A percentile compares a stretch with the other conserved stretches of the same genome.
phyloP scores from a whole-genome alignment of 2,329 filamentous ascomycete species.

The Pyrenophora seminiperda region DNA sequence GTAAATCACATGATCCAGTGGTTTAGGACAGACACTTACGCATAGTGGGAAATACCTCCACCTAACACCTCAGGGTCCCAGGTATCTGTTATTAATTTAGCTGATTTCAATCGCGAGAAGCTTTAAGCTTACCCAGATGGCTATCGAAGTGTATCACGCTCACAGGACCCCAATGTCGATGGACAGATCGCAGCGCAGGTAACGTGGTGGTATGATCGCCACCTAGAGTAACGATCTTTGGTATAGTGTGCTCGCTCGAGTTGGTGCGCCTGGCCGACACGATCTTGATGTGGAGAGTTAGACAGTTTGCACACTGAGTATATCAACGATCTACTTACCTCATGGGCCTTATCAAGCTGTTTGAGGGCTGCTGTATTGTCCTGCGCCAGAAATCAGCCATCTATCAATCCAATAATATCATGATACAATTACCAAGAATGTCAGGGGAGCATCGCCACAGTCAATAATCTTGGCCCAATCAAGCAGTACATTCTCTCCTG shows the following conservation, averaged over 20 bases:
- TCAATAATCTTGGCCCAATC: constrained; percentile 61
- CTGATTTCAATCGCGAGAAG: neutral
- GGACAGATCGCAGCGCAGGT: constrained; percentile 57
- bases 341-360: constrained; percentile 59
- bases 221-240: constrained; percentile 59
- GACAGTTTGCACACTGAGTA: neutral
- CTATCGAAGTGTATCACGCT: constrained; percentile 65
- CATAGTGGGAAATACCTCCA: constrained; percentile 65
- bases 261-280: constrained; percentile 56
- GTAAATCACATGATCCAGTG: neutral
- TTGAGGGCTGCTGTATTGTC: constrained; percentile 61
- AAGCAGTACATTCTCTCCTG: constrained; percentile 51
- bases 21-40: constrained; percentile 47
- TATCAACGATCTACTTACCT: constrained; percentile 39
- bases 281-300: constrained; percentile 35
- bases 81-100: constrained; percentile 51
- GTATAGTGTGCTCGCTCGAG: constrained; percentile 51
- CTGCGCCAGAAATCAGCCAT: constrained; percentile 25
- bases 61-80: constrained; percentile 62
- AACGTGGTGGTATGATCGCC: constrained; percentile 64
- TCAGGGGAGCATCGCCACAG: constrained; percentile 60
- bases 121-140: constrained; percentile 49
- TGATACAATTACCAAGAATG: constrained; percentile 48
- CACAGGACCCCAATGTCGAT: constrained; percentile 58
- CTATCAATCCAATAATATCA: neutral